Evolutionary conservation across 2,329 filamentous ascomycete genomes (phyloP).

Genomic region (Hypoxylon sp.): DNA sequence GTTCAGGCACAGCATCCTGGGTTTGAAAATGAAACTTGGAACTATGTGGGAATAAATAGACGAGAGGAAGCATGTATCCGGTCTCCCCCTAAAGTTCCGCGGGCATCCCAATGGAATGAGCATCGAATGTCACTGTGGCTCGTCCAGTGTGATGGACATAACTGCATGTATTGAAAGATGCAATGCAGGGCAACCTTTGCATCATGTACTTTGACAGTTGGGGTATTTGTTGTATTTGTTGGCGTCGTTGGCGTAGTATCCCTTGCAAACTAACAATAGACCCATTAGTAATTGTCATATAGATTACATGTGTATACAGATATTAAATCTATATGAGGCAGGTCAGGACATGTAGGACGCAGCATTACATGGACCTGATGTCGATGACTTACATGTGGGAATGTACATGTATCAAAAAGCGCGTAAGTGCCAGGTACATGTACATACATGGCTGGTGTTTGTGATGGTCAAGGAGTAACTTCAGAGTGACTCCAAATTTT

Average conservation of each 20-base stretch:
- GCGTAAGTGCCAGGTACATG: neutral
- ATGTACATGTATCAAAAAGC: neutral
- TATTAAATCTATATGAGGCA: neutral
- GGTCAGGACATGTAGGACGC: neutral
- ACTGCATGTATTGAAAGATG: slow-evolving; percentile 25
- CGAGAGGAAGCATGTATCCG: neutral
- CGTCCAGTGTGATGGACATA: slow-evolving; percentile 9
- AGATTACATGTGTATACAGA: neutral
- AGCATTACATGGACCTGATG: neutral
- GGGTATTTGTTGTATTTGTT: neutral
- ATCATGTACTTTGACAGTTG: slow-evolving; percentile 20
- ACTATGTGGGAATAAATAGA: neutral
- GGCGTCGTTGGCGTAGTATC: neutral
- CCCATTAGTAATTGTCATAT: neutral
- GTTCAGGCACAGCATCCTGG: neutral
- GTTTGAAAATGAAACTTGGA: neutral
- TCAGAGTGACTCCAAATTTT: slow-evolving; percentile 18
- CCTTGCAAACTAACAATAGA: slow-evolving; percentile 2
- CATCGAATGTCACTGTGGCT: neutral
- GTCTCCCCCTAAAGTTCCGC: slow-evolving; percentile 1
- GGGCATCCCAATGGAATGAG: slow-evolving; percentile 10
- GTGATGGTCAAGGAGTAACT: neutral
- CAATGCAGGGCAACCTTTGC: slow-evolving; percentile 34
- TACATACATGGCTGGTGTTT: neutral
- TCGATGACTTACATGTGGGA: neutral